Evolutionary conservation across 495 filamentous ascomycete genomes (phyloP).

Genomic region (Trypethelium eluteriae): DNA sequence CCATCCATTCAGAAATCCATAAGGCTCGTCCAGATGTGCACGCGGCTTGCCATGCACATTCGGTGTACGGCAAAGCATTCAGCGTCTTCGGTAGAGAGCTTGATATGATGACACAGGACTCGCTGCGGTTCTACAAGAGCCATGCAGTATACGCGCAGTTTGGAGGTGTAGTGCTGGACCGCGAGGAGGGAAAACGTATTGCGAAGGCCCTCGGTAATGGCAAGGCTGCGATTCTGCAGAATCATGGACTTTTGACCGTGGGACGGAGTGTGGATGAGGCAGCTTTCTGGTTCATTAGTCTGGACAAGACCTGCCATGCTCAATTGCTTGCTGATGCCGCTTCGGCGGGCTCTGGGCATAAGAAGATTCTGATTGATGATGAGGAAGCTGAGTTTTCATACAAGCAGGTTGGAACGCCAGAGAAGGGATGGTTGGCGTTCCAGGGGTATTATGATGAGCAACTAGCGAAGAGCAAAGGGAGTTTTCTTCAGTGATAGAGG

Average conservation of each 20-base stretch:
- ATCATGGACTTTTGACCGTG: slow-evolving; percentile 60
- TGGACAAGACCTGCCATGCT: slow-evolving; percentile 59
- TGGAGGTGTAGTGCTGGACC: slow-evolving; percentile 51
- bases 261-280: slow-evolving; percentile 59
- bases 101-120: slow-evolving; percentile 62
- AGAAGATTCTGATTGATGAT: slow-evolving; percentile 49
- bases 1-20: slow-evolving; percentile 57
- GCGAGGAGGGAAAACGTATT: slow-evolving; percentile 55
- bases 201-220: slow-evolving; percentile 51
- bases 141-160: slow-evolving; percentile 48
- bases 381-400: slow-evolving; percentile 46
- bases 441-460: slow-evolving; percentile 45
- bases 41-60: slow-evolving; percentile 50
- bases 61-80: slow-evolving; percentile 47
- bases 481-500: slow-evolving; percentile 30
- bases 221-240: slow-evolving; percentile 60
- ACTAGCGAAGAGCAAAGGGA: slow-evolving; percentile 41
- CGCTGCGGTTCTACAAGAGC: slow-evolving; percentile 55
- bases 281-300: slow-evolving; percentile 58
- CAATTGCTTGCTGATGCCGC: slow-evolving; percentile 61
- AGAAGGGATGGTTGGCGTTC: slow-evolving; percentile 45
- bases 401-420: slow-evolving; percentile 37
- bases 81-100: slow-evolving; percentile 46
- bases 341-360: slow-evolving; percentile 44
- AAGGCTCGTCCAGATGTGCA: slow-evolving; percentile 47